Percentiles rank a stretch among this genome's conserved stretches.
phyloP scores from a whole-genome alignment of 1,139 yeast species.

The Blastobotrys indianensis region DNA sequence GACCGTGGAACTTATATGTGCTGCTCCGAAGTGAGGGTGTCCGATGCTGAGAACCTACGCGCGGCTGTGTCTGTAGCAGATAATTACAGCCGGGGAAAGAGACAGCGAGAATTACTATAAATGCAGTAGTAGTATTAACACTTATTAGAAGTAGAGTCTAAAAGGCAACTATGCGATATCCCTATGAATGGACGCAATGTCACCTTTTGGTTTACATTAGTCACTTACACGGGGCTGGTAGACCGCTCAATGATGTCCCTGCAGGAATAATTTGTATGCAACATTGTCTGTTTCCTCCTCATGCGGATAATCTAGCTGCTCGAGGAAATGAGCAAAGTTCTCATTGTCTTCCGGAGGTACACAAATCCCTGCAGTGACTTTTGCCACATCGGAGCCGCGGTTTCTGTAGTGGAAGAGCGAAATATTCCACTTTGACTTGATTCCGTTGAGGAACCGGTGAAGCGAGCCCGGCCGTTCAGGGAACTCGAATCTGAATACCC shows the following conservation, averaged over 20 bases:
- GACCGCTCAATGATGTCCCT: slow-evolving; percentile 11
- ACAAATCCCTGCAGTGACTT: slow-evolving; percentile 81
- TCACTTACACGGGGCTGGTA: background rate
- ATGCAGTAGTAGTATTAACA: no score
- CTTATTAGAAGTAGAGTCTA: no score
- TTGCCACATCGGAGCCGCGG: slow-evolving; percentile 92
- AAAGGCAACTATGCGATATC: no score
- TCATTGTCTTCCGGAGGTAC: slow-evolving; percentile 68
- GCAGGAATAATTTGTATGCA: slow-evolving; percentile 71
- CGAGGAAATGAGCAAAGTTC: slow-evolving; percentile 62
- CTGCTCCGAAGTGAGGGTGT: no score
- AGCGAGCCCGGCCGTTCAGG: slow-evolving; percentile 98
- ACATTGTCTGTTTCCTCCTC: slow-evolving; percentile 78
- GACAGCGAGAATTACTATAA: no score
- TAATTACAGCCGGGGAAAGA: no score
- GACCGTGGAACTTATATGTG: no score
- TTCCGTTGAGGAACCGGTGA: slow-evolving; percentile 63
- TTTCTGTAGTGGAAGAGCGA: slow-evolving; percentile 94
- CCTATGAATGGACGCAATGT: no score
- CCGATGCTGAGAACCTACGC: no score
- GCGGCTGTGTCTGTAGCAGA: no score
- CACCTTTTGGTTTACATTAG: no score
- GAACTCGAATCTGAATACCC: slow-evolving; percentile 79
- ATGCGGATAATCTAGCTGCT: slow-evolving; percentile 67
- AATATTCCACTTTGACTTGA: slow-evolving; percentile 81